A percentile compares a stretch with the other conserved stretches of the same genome.
Evolutionary conservation across 2,329 filamentous ascomycete genomes (phyloP).

Genomic region (Paecilomyces fulvus): DNA sequence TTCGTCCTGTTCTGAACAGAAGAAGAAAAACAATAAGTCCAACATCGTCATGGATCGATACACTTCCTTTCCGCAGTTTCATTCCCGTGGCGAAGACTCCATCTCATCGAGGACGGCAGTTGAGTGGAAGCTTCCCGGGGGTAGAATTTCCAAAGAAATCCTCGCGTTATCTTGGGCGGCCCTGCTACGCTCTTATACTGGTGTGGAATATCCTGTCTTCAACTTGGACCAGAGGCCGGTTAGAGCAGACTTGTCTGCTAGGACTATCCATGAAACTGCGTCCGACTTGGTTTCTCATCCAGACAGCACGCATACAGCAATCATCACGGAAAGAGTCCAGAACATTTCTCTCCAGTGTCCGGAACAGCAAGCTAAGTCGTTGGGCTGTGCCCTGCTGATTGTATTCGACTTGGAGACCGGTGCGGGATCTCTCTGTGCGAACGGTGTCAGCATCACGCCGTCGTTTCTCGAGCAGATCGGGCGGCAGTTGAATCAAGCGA

Average conservation of each 20-base stretch:
- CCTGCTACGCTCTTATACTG: slow-evolving; percentile 22
- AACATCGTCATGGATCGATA: not conserved
- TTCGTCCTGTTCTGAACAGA: not conserved
- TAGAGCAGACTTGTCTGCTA: slow-evolving; percentile 14
- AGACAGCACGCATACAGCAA: not conserved
- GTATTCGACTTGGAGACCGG: slow-evolving; percentile 13
- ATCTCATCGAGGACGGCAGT: not conserved
- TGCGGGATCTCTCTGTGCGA: slow-evolving; percentile 14
- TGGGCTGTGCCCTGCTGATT: slow-evolving; percentile 14
- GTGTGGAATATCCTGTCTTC: slow-evolving; percentile 24
- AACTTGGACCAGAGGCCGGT: slow-evolving; percentile 18
- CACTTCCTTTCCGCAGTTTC: not conserved
- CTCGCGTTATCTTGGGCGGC: slow-evolving; percentile 21
- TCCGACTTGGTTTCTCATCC: not conserved
- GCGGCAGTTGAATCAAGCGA: slow-evolving; percentile 18
- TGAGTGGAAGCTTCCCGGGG: not conserved
- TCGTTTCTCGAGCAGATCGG: slow-evolving; percentile 20
- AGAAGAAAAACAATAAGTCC: not conserved
- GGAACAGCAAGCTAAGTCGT: not conserved
- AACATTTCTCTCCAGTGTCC: not conserved
- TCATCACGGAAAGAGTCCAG: not conserved
- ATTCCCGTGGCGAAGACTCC: not conserved
- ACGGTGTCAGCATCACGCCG: slow-evolving; percentile 15
- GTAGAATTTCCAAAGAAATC: slow-evolving; percentile 1
- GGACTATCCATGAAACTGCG: slow-evolving; percentile 9